These are phyloP conservation scores for Chara braunii DNA, from an alignment of 139 green algal genomes.

Conservation along the genomic window DNA sequence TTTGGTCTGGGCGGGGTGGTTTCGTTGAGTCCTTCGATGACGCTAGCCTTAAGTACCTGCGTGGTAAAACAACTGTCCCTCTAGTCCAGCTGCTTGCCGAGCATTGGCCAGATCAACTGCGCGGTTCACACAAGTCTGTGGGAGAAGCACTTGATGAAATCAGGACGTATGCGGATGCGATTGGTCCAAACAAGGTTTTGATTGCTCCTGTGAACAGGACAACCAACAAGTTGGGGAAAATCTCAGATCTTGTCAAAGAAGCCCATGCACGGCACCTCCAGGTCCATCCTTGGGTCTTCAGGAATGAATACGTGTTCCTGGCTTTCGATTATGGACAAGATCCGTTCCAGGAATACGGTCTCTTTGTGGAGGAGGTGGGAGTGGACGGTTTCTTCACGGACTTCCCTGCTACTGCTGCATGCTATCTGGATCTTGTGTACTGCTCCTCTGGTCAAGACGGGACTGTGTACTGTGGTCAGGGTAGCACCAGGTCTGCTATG, in stretches of 20 bases:
- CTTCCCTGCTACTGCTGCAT: conserved; percentile 14
- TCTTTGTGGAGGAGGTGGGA: conserved; percentile 22
- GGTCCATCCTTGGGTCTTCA: conserved; percentile 17
- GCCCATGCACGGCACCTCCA: conserved; percentile 2
- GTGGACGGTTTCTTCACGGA: conserved; percentile 23
- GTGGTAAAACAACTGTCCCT: neutral
- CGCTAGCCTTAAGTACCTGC: conserved; percentile 10
- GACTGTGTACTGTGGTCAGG: no score
- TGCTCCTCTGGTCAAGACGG: no score
- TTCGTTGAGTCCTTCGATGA: conserved; percentile 24
- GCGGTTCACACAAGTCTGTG: neutral
- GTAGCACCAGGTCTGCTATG: no score
- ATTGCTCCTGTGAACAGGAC: conserved; percentile 2
- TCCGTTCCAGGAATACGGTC: conserved; percentile 10
- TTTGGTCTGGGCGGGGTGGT: no score
- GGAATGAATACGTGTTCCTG: conserved; percentile 22
- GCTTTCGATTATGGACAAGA: conserved; percentile 21
- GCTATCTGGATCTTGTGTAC: no score
- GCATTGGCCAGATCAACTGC: neutral
- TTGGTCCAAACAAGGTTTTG: conserved; percentile 17
- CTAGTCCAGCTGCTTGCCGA: conserved; percentile 19
- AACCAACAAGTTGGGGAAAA: neutral
- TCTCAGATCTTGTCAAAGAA: conserved; percentile 4
- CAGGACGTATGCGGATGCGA: conserved; percentile 7
- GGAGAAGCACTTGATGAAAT: conserved; percentile 16